Evolutionary conservation across 2,329 filamentous ascomycete genomes (phyloP), one percentile per base, ranked within the genome.

Genomic region (Xylaria sp.): DNA sequence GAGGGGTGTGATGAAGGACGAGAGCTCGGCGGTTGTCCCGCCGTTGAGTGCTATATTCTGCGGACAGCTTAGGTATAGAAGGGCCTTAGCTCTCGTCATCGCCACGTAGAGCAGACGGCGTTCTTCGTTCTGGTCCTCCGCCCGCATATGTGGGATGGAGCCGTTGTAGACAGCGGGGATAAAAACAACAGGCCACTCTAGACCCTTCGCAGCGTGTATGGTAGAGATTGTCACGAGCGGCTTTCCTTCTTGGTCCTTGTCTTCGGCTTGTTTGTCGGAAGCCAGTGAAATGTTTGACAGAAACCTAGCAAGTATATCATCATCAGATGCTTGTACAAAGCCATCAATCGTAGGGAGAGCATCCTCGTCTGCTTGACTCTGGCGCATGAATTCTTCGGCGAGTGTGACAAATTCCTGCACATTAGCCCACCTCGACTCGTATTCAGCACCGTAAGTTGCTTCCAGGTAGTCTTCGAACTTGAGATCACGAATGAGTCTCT

Each of bases 121-220:
- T 79, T 99, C 95, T 80, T 99, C 95, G 66, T 95, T 91, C 2
- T 87, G 85, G 77, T 98, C 93, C 55, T 98, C 94, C 1, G 94
- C 88, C 73, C 94, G 88, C 1, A 91, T 91, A 79, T 98, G 95
- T 4, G 95, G 95, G 68, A 98, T 97, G 1, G 92, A 95, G 0
- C 95, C 96, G 56, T 94, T 89, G 77, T 97, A 97, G 31, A 94
- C 91, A 1, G 92, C 93, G 6, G 96, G 94, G 18, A 98, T 90
- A 79, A 98, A 98, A 0, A 98, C 94, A 1, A 97, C 87, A 0
- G 95, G 95, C 96, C 96, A 99, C 79, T 99, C 95, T 0, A 99
- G 85, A 2, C 95, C 95, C 80, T 99, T 99, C 2, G 95, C 94
- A 0, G 94, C 94, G 78, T 99, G 95, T 12, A 99, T 98, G 0